These are phyloP conservation scores for Draba incana DNA, from an alignment of 345 rosid genomes.

Conservation along the genomic window DNA sequence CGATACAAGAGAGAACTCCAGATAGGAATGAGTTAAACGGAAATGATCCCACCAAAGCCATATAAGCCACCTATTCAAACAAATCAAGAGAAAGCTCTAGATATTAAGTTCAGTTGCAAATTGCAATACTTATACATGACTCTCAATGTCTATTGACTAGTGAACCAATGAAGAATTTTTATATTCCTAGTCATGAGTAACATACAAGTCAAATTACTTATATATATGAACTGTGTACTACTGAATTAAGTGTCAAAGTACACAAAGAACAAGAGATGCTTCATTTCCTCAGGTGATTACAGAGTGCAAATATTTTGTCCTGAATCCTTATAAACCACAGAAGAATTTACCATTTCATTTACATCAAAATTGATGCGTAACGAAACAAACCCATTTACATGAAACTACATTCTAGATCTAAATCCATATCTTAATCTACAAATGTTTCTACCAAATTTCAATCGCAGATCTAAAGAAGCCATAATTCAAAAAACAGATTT, in stretches of 20 bases:
- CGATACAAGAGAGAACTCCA: conserved; percentile 95
- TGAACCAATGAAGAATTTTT: not conserved
- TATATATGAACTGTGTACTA: not conserved
- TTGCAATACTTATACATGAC: too few relatives aligned
- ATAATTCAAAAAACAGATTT: not conserved
- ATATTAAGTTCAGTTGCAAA: not conserved
- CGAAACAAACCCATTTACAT: not conserved
- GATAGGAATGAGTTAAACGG: conserved; percentile 99
- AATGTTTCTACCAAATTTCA: not conserved
- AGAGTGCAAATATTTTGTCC: not conserved
- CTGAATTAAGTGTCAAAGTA: not conserved
- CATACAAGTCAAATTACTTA: not conserved
- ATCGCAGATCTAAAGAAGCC: conserved; percentile 33
- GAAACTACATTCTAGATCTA: conserved; percentile 22
- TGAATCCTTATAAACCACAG: not conserved
- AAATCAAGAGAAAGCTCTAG: not conserved
- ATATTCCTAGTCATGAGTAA: not conserved
- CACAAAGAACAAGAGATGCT: conserved; percentile 2
- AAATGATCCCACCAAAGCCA: conserved; percentile 96
- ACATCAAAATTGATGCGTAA: not conserved
- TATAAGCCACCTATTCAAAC: conserved; percentile 73
- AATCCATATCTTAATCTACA: not conserved
- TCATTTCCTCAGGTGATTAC: conserved; percentile 1
- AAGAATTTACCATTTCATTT: not conserved
- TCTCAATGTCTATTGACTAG: too few relatives aligned